Evolutionary conservation across 495 filamentous ascomycete species (phyloP).

Genomic region (Poronia punctata): DNA sequence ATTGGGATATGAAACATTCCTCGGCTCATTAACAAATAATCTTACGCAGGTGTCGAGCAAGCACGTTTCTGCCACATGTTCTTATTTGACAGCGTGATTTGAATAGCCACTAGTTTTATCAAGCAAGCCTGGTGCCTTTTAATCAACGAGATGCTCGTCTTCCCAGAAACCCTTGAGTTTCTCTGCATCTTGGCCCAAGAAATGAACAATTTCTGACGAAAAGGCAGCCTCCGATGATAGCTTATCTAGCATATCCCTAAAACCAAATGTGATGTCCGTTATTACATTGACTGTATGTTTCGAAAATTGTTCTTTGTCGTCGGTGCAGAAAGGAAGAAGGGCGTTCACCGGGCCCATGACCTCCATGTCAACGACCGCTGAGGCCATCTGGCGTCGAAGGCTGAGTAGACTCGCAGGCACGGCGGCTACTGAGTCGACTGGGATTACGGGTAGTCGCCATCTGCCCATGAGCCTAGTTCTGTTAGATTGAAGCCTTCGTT

Average conservation of each 20-base stretch:
- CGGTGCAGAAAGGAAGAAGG: conserved; percentile 43
- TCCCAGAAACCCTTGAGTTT: conserved; percentile 41
- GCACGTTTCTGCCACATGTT: too few species aligned
- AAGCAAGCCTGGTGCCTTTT: neutral
- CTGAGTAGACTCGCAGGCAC: conserved; percentile 21
- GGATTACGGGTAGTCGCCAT: conserved; percentile 29
- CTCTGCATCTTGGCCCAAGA: conserved; percentile 26
- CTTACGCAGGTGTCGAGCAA: too few species aligned
- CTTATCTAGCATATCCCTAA: conserved; percentile 41
- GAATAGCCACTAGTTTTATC: neutral
- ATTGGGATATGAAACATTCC: too few species aligned
- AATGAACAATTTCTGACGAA: conserved; percentile 27
- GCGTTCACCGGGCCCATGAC: conserved; percentile 16
- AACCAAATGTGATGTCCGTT: conserved; percentile 39
- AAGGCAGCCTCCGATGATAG: conserved; percentile 29
- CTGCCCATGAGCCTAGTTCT: conserved; percentile 16
- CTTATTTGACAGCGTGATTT: neutral
- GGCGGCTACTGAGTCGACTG: conserved; percentile 20
- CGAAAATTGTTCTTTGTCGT: conserved; percentile 24
- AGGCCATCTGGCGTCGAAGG: conserved; percentile 21
- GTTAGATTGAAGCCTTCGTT: conserved; percentile 7
- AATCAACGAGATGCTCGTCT: conserved; percentile 32
- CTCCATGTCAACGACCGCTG: conserved; percentile 4
- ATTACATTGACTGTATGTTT: conserved; percentile 42
- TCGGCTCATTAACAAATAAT: too few species aligned